These are phyloP conservation scores for Lojkania enalia DNA, from an alignment of 2,329 filamentous ascomycete genomes.

Conservation along the genomic window DNA sequence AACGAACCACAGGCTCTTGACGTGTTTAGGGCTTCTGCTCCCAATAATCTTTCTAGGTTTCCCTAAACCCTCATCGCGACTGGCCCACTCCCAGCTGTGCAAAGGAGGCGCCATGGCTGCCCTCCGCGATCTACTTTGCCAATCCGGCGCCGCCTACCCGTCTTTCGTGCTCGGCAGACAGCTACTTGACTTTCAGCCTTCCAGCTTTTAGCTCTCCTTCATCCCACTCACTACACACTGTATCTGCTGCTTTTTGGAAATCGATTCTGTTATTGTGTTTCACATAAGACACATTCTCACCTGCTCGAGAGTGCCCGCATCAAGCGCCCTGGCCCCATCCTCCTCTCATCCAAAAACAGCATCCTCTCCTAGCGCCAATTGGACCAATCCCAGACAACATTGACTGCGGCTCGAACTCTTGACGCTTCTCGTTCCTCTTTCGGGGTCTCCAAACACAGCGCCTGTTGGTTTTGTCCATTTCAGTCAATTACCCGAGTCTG, in stretches of 20 bases:
- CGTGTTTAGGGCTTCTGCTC: slow-evolving; percentile 31
- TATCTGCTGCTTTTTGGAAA: slow-evolving; percentile 26
- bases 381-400: slow-evolving; percentile 33
- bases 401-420: slow-evolving; percentile 19
- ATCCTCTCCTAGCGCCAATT: slow-evolving; percentile 32
- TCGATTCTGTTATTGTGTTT: slow-evolving; percentile 31
- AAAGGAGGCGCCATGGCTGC: slow-evolving; percentile 30
- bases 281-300: slow-evolving; percentile 28
- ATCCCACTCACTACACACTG: slow-evolving; percentile 20
- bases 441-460: slow-evolving; percentile 9
- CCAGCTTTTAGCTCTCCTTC: no score
- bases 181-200: no score
- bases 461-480: slow-evolving; percentile 16
- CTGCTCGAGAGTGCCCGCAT: slow-evolving; percentile 31
- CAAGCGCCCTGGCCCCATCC: slow-evolving; percentile 40
- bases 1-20: slow-evolving; percentile 26
- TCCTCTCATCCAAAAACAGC: slow-evolving; percentile 21
- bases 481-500: slow-evolving; percentile 20
- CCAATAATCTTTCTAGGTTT: slow-evolving; percentile 23
- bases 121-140: slow-evolving; percentile 21
- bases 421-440: slow-evolving; percentile 14
- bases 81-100: slow-evolving; percentile 18
- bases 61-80: slow-evolving; percentile 10
- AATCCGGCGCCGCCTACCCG: slow-evolving; percentile 16
- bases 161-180: no score